Conservation (phyloP, 768 basidiomycete species). For the Boletus reticuloceps region DNA sequence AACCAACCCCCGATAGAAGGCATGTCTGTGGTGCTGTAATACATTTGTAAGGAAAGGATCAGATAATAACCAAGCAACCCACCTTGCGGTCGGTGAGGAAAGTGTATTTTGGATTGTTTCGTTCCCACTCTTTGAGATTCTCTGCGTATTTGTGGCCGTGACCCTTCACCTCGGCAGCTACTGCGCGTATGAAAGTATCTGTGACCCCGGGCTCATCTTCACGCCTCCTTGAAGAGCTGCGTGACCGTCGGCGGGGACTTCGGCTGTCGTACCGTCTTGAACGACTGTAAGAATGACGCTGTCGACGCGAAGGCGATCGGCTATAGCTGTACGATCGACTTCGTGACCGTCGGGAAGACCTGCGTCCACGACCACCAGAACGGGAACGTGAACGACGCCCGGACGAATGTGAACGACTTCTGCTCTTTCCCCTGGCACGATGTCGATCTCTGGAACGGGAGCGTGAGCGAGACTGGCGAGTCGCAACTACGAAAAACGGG, state of each 20-base stretch:
- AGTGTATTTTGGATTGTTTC: constrained; percentile 74
- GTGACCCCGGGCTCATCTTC: constrained; percentile 62
- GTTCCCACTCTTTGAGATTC: constrained; percentile 71
- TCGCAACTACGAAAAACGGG: constrained; percentile 13
- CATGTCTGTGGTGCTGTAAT: constrained; percentile 65
- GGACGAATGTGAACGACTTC: constrained; percentile 25
- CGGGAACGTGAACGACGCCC: constrained; percentile 30
- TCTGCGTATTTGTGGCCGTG: constrained; percentile 78
- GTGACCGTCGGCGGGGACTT: constrained; percentile 47
- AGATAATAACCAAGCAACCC: constrained; percentile 9
- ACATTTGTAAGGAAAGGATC: constrained; percentile 1
- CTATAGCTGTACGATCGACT: constrained; percentile 31
- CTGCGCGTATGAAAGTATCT: constrained; percentile 82
- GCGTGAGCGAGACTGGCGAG: constrained; percentile 32
- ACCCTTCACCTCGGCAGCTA: constrained; percentile 80
- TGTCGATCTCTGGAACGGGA: constrained; percentile 34
- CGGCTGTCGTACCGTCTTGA: constrained; percentile 42
- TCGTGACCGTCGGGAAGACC: constrained; percentile 20
- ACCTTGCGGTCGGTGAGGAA: constrained; percentile 68
- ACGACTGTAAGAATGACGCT: constrained; percentile 48
- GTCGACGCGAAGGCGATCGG: constrained; percentile 37
- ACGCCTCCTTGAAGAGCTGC: constrained; percentile 28
- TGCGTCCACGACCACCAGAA: constrained; percentile 30
- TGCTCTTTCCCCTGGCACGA: constrained; percentile 23
- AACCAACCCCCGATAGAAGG: constrained; percentile 67